Evolutionary conservation across 2,329 filamentous ascomycete species (phyloP), one percentile per base, ranked within the genome.

Genomic region (Elsinoe arachidis): DNA sequence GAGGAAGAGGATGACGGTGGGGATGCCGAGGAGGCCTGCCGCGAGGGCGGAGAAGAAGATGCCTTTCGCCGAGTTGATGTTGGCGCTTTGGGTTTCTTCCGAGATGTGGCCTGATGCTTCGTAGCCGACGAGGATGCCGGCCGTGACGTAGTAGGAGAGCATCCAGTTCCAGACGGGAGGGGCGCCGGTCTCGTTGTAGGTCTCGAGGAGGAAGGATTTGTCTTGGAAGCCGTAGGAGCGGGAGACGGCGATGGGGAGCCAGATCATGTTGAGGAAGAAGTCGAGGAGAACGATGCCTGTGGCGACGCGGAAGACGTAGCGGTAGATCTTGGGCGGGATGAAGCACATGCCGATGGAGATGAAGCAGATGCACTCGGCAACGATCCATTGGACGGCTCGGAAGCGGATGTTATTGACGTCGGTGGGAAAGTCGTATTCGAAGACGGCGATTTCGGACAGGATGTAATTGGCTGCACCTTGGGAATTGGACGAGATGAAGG

Each of bases 101-200:
- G 79, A 79, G 26, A 84, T 78, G 61, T 83, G 80, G 1, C 81
- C 81, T 0, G 78, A 80, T 0, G 81, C 81, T 66, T 84, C 81
- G 56, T 82, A 83, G 1, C 81, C 81, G 54, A 84, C 82, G 57
- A 84, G 64, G 39, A 83, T 77, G 39, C 80, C 81, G 6, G 80
- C 80, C 1, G 81, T 83, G 1, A 80, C 80, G 23, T 81, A 76
- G 65, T 80, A 84, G 3, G 79, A 81, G 2, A 84, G 73, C 68
- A 80, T 82, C 81, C 80, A 83, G 64, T 84, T 83, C 80, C 81
- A 83, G 2, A 76, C 80, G 1, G 75, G 71, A 0, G 80, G 78
- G 1, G 70, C 70, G 23, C 70, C 70, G 44, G 70, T 73, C 47
- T 70, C 67, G 58, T 84, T 84, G 64, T 82, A 82, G 0, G 80